These are phyloP conservation scores for Endogone sp. DNA, from an alignment of 192 early-diverging fungal genomes.

Conservation along the genomic window DNA sequence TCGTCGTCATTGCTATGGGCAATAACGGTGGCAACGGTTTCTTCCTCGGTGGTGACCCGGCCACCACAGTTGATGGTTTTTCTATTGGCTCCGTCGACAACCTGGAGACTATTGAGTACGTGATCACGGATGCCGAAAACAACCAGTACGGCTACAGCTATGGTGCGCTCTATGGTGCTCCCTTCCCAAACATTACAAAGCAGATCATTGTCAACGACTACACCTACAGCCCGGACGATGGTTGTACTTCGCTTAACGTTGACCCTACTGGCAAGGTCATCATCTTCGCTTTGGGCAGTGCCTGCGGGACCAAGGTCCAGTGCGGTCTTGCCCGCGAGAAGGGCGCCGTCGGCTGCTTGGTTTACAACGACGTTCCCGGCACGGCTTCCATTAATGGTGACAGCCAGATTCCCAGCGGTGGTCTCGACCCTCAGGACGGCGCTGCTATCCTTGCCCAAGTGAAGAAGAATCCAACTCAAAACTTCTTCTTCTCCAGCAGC, in stretches of 20 bases:
- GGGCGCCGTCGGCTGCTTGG: neutral
- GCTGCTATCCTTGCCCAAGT: neutral
- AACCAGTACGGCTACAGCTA: neutral
- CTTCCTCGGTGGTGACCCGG: conserved; percentile 45
- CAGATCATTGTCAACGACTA: neutral
- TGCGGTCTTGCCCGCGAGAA: neutral
- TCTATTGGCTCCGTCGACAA: conserved; percentile 43
- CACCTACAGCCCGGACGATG: neutral
- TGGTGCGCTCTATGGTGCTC: neutral
- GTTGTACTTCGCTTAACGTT: neutral
- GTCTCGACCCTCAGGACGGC: neutral
- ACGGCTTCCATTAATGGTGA: neutral
- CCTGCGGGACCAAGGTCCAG: neutral
- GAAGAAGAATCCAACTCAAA: neutral
- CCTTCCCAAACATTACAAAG: neutral
- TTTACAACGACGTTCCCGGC: neutral
- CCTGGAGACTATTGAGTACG: neutral
- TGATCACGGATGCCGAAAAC: neutral
- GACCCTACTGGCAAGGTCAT: neutral
- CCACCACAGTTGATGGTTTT: conserved; percentile 34
- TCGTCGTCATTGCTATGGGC: conserved; percentile 60
- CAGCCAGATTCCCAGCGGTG: neutral
- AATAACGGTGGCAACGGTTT: conserved; percentile 56
- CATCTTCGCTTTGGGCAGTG: neutral
- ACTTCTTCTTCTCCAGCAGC: conserved; percentile 1